These are phyloP conservation scores for Chaetomium cochliodes DNA, from an alignment of 495 filamentous ascomycete genomes.

Conservation along the genomic window DNA sequence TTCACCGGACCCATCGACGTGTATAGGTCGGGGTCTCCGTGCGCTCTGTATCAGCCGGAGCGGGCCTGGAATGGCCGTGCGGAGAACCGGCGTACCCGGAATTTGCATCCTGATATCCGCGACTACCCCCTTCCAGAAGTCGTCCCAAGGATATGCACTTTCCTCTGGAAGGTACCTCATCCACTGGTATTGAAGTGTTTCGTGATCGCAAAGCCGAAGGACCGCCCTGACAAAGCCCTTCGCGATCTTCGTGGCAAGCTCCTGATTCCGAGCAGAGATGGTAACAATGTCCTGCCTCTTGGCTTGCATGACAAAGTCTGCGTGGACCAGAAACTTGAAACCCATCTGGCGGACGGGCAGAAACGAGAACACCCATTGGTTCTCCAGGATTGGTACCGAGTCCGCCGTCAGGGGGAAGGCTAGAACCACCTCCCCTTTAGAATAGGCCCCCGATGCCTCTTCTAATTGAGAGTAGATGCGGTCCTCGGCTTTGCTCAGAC, in stretches of 20 bases:
- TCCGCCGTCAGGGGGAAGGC: neutral
- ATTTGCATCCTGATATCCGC: neutral
- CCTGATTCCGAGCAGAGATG: neutral
- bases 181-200: conserved; percentile 3
- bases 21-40: neutral
- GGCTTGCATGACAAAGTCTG: conserved; percentile 1
- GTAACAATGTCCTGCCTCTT: neutral
- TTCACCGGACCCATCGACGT: neutral
- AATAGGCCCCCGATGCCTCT: neutral
- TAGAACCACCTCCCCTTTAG: neutral
- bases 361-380: conserved; percentile 6
- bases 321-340: neutral
- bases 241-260: neutral
- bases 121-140: neutral
- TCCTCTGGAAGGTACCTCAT: conserved; percentile 2
- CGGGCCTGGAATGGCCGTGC: neutral
- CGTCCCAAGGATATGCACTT: neutral
- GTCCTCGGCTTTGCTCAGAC: neutral
- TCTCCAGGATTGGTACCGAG: neutral
- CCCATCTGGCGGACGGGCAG: neutral
- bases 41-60: neutral
- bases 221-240: neutral
- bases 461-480: neutral
- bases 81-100: neutral
- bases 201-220: neutral